Evolutionary conservation across 345 rosid genomes (phyloP).

Genomic region (Psidium friedrichsthalianum): DNA sequence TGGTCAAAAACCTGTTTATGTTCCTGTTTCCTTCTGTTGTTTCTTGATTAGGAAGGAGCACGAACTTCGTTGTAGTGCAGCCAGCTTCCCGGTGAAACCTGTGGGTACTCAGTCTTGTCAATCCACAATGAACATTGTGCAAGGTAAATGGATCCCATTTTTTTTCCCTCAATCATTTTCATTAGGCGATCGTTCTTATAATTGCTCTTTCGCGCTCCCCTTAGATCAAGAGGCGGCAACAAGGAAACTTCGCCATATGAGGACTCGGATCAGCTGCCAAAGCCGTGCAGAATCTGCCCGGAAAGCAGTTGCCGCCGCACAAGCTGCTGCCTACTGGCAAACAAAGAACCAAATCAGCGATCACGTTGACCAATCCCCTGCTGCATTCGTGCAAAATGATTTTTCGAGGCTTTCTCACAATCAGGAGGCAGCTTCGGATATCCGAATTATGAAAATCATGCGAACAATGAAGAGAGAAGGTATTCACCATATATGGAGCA

Average conservation of each 20-base stretch:
- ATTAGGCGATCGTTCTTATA: not conserved
- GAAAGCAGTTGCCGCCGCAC: slow-evolving; percentile 85
- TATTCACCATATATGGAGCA: slow-evolving; percentile 4
- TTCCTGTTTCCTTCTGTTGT: not conserved
- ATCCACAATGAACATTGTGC: slow-evolving; percentile 7
- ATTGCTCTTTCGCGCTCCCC: not conserved
- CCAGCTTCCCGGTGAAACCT: slow-evolving; percentile 55
- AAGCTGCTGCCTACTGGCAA: slow-evolving; percentile 78
- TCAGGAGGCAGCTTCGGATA: slow-evolving; percentile 4
- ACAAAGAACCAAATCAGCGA: slow-evolving; percentile 19
- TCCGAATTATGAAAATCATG: slow-evolving; percentile 18
- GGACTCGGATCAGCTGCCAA: slow-evolving; percentile 67
- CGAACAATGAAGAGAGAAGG: slow-evolving; percentile 4
- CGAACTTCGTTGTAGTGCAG: slow-evolving; percentile 51
- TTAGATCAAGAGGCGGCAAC: slow-evolving; percentile 21
- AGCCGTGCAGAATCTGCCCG: slow-evolving; percentile 74
- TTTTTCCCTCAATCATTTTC: not conserved
- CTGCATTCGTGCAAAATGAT: not conserved
- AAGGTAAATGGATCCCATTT: slow-evolving; percentile 7
- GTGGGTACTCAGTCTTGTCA: slow-evolving; percentile 2
- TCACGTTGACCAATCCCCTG: not conserved
- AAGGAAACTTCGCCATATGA: slow-evolving; percentile 21
- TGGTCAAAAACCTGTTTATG: not conserved
- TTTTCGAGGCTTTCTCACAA: not conserved
- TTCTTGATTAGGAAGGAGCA: slow-evolving; percentile 48